Conservation (phyloP, 441 rosid genomes). For the Dalechampia spathulata region DNA sequence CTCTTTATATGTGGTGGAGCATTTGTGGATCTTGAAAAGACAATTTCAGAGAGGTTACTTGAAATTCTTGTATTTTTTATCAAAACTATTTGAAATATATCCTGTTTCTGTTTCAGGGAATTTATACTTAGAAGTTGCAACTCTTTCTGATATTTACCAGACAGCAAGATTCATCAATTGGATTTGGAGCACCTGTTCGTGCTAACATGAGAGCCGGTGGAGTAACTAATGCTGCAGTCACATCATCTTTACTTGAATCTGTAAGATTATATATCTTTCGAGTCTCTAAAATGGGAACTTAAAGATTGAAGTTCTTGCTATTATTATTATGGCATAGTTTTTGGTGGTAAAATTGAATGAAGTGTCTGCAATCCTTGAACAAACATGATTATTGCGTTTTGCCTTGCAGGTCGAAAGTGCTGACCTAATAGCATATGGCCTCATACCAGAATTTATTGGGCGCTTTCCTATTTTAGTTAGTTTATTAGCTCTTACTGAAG, state of each 20-base stretch:
- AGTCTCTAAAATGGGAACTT: slow-evolving; percentile 5
- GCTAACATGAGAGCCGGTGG: slow-evolving; percentile 85
- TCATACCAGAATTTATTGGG: slow-evolving; percentile 95
- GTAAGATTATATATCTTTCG: slow-evolving; percentile 34
- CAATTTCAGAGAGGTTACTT: slow-evolving; percentile 81
- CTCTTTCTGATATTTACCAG: slow-evolving; percentile 32
- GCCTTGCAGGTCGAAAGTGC: slow-evolving; percentile 76
- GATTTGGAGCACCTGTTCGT: slow-evolving; percentile 97
- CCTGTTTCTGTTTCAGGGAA: slow-evolving; percentile 10
- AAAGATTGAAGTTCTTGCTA: not conserved
- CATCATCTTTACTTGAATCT: slow-evolving; percentile 85
- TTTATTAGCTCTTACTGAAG: slow-evolving; percentile 82
- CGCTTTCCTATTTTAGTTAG: slow-evolving; percentile 90
- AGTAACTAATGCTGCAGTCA: slow-evolving; percentile 53
- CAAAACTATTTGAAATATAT: slow-evolving; percentile 1
- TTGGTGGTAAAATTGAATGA: not conserved
- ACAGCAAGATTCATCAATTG: slow-evolving; percentile 90
- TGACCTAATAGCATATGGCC: slow-evolving; percentile 94
- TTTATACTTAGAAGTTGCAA: slow-evolving; percentile 10
- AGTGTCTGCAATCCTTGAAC: not conserved
- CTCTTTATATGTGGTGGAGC: slow-evolving; percentile 98
- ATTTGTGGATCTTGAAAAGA: slow-evolving; percentile 86
- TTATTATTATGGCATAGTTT: not conserved
- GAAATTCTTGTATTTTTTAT: slow-evolving; percentile 1
- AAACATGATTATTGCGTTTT: slow-evolving; percentile 11